These are phyloP conservation scores for Boletus subparvulus DNA, from an alignment of 768 basidiomycete genomes.

Conservation along the genomic window DNA sequence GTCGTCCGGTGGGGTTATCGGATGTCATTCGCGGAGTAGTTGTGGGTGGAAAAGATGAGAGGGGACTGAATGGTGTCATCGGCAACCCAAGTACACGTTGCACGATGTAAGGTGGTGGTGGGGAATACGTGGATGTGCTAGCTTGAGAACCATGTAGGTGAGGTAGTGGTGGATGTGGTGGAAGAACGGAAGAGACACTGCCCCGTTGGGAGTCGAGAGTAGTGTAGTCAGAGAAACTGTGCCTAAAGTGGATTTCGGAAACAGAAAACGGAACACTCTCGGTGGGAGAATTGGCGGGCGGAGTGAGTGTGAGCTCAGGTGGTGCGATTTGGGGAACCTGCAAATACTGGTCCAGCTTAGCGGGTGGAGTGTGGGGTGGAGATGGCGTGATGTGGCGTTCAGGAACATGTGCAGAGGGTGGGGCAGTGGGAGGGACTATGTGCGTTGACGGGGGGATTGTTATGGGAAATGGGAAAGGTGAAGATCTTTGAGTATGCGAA, in stretches of 20 bases:
- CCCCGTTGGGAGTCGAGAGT: constrained; percentile 33
- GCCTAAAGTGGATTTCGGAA: constrained; percentile 52
- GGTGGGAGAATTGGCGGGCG: constrained; percentile 46
- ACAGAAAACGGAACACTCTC: constrained; percentile 57
- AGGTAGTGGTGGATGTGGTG: constrained; percentile 45
- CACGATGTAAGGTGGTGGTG: constrained; percentile 32
- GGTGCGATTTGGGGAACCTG: constrained; percentile 22
- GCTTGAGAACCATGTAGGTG: constrained; percentile 21
- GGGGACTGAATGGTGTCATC: constrained; percentile 20
- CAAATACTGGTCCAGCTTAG: constrained; percentile 23
- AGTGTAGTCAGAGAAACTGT: constrained; percentile 36
- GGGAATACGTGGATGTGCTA: constrained; percentile 10
- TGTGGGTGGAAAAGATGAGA: constrained; percentile 1
- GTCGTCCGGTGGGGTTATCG: not conserved
- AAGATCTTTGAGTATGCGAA: constrained; percentile 24
- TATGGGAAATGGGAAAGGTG: constrained; percentile 45
- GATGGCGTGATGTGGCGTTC: constrained; percentile 19
- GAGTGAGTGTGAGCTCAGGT: constrained; percentile 30
- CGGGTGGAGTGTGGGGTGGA: constrained; percentile 12
- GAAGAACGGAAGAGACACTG: constrained; percentile 37
- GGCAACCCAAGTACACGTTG: constrained; percentile 33
- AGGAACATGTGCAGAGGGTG: constrained; percentile 16
- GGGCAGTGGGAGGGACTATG: constrained; percentile 22
- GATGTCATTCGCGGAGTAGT: not conserved
- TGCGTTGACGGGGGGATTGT: constrained; percentile 45